Conservation (phyloP, 495 filamentous ascomycete genomes). For the Echria macrotheca region DNA sequence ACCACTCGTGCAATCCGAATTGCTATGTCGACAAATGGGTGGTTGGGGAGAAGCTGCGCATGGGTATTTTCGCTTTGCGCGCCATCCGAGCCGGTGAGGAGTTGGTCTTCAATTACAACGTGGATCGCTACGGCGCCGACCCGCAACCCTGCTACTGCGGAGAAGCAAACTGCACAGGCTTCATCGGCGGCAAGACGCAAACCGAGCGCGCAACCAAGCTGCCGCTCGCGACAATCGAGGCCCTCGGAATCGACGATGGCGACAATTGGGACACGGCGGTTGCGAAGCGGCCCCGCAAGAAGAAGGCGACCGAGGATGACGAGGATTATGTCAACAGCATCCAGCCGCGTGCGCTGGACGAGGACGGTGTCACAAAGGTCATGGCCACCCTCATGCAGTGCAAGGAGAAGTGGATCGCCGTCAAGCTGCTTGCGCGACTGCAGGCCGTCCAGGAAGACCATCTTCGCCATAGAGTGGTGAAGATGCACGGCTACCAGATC, state of each 20-base stretch:
- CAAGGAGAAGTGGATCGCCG: constrained; percentile 98
- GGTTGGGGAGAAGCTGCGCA: constrained; percentile 94
- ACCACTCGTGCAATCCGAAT: constrained; percentile 98
- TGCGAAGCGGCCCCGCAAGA: constrained; percentile 83
- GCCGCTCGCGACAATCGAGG: constrained; percentile 84
- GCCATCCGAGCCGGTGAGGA: constrained; percentile 86
- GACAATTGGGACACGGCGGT: constrained; percentile 88
- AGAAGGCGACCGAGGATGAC: constrained; percentile 90
- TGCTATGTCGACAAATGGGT: constrained; percentile 99
- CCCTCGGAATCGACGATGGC: constrained; percentile 89
- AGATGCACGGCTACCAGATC: constrained; percentile 96
- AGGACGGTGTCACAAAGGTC: constrained; percentile 89
- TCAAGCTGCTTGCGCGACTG: constrained; percentile 87
- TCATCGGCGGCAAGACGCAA: constrained; percentile 95
- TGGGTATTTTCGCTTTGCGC: constrained; percentile 96
- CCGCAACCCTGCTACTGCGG: constrained; percentile 96
- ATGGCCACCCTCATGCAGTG: constrained; percentile 99
- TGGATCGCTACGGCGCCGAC: constrained; percentile 95
- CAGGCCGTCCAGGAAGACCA: constrained; percentile 85
- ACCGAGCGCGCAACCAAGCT: constrained; percentile 93
- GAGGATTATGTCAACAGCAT: constrained; percentile 95
- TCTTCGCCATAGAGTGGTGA: constrained; percentile 81
- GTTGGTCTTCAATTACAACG: constrained; percentile 99
- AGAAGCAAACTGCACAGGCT: constrained; percentile 90
- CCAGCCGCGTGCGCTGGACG: constrained; percentile 75